Evolutionary conservation across 148 eudicot genomes (phyloP).

Genomic region (Amaranthus hypochondriacus): DNA sequence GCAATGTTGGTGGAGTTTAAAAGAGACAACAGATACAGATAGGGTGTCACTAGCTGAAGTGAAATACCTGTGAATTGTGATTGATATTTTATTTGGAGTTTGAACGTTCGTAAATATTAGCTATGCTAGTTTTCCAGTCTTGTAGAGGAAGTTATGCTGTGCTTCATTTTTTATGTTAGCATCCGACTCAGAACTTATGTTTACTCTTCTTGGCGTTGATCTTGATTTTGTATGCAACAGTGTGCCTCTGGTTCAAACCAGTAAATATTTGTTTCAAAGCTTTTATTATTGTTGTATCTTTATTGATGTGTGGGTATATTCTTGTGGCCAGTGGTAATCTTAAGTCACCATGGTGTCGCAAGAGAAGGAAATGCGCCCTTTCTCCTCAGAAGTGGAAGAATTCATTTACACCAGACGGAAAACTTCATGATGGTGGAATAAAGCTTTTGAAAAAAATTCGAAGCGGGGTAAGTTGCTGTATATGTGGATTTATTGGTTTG

Average conservation of each 20-base stretch:
- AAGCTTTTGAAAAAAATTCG: constrained; percentile 91
- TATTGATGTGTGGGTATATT: background rate
- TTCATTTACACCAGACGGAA: constrained; percentile 70
- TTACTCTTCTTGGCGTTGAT: background rate
- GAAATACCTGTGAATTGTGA: background rate
- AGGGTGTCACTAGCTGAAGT: background rate
- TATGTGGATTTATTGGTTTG: background rate
- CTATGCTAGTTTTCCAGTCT: background rate
- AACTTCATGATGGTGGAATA: constrained; percentile 70
- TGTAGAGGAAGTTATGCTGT: background rate
- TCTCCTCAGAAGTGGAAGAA: constrained; percentile 71
- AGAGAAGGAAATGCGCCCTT: constrained; percentile 70
- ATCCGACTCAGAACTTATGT: background rate
- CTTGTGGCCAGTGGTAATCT: constrained; percentile 58
- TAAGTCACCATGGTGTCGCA: constrained; percentile 96
- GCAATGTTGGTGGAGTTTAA: background rate
- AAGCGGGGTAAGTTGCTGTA: constrained; percentile 60
- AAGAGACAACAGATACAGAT: background rate
- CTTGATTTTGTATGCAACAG: background rate
- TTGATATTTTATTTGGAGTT: background rate
- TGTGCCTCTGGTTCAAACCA: background rate
- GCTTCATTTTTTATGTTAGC: background rate
- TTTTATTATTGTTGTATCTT: background rate
- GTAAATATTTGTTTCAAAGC: background rate
- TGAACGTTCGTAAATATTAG: background rate